A percentile compares a stretch with the other conserved stretches of the same genome.
These are phyloP conservation scores for Coemansia sp. DNA, from an alignment of 192 early-diverging fungal species.

Conservation along the genomic window DNA sequence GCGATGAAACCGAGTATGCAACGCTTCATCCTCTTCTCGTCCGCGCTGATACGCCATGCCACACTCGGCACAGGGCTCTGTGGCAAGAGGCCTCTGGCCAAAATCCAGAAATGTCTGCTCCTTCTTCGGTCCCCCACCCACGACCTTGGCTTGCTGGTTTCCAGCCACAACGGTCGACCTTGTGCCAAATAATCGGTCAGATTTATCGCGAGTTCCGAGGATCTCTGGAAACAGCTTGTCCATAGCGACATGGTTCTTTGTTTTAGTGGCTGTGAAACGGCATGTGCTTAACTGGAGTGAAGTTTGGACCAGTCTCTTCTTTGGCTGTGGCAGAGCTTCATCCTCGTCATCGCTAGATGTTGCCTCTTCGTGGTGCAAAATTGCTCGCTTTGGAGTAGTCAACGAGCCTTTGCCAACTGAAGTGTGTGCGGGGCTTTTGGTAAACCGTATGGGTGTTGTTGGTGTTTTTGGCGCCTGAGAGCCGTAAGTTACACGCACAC, in stretches of 20 bases:
- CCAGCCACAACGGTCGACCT: background rate
- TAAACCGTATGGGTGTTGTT: background rate
- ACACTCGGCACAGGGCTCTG: conserved; percentile 38
- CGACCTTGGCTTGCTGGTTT: background rate
- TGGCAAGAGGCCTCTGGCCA: conserved; percentile 40
- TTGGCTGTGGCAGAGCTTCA: conserved; percentile 7
- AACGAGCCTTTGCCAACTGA: background rate
- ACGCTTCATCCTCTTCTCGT: conserved; percentile 42
- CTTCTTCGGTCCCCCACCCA: conserved; percentile 10
- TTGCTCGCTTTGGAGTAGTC: conserved; percentile 5
- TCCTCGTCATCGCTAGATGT: conserved; percentile 1
- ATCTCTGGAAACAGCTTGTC: conserved; percentile 1
- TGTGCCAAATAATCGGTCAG: background rate
- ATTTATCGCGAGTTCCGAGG: background rate
- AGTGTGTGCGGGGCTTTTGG: background rate
- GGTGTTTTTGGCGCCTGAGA: conserved; percentile 6
- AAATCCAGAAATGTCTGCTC: conserved; percentile 56
- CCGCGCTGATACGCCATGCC: conserved; percentile 56
- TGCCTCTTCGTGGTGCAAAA: background rate
- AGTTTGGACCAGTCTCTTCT: conserved; percentile 34
- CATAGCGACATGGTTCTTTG: background rate
- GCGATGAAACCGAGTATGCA: conserved; percentile 45
- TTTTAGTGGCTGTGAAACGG: background rate
- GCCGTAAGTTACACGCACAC: conserved; percentile 24
- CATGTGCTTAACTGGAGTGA: conserved; percentile 15